These are phyloP conservation scores for Globisporangium polare DNA, from an alignment of 352 stramenopile genomes.

Conservation along the genomic window DNA sequence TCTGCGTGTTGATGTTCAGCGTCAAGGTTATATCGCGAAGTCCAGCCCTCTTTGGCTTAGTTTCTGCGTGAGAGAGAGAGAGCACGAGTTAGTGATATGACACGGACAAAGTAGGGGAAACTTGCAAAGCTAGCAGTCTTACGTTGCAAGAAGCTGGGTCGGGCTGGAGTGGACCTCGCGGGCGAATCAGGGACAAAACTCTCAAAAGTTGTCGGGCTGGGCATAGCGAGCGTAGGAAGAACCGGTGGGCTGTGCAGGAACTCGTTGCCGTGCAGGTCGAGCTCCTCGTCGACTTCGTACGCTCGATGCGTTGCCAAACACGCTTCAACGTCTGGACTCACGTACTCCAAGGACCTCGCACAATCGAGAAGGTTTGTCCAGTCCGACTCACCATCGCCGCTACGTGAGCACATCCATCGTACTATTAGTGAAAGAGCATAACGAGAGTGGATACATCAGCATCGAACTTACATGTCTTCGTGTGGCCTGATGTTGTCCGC, in stretches of 20 bases:
- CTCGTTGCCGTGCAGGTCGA: slow-evolving; percentile 56
- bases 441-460: background rate
- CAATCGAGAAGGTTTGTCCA: slow-evolving; percentile 59
- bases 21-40: slow-evolving; percentile 5
- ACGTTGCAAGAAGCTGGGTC: slow-evolving; percentile 1
- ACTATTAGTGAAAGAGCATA: background rate
- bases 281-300: slow-evolving; percentile 53
- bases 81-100: background rate
- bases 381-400: slow-evolving; percentile 19
- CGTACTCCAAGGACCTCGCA: slow-evolving; percentile 45
- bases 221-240: background rate
- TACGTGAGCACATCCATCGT: slow-evolving; percentile 12
- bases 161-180: background rate
- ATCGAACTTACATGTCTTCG: background rate
- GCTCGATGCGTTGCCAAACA: slow-evolving; percentile 32
- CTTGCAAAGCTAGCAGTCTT: background rate
- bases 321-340: slow-evolving; percentile 58
- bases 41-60: background rate
- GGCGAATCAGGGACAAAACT: background rate
- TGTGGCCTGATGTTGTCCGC: background rate
- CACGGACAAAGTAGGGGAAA: background rate
- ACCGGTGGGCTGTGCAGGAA: slow-evolving; percentile 58
- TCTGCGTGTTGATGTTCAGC: background rate
- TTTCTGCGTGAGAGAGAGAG: background rate
- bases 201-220: background rate